Evolutionary conservation across 192 early-diverging fungal species (phyloP).

Genomic region (Entomortierella parvispora): DNA sequence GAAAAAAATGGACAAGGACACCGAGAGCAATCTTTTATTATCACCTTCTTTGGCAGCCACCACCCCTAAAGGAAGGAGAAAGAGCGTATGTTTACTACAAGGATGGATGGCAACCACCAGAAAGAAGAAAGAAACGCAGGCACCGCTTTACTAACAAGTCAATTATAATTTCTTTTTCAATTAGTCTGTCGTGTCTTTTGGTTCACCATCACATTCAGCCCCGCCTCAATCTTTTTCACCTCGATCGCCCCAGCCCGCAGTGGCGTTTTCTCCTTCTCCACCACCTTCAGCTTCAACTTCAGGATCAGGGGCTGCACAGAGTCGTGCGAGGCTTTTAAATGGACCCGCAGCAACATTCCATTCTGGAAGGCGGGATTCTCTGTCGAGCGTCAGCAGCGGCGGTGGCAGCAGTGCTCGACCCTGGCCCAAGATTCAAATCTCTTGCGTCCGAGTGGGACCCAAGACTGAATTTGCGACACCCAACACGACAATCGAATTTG

Average conservation of each 20-base stretch:
- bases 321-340: conserved; percentile 9
- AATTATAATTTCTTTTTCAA: too few species aligned
- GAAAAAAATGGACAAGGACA: neutral
- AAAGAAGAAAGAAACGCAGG: too few species aligned
- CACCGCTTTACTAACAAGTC: too few species aligned
- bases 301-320: neutral
- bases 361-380: neutral
- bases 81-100: neutral
- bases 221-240: too few species aligned
- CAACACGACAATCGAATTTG: conserved; percentile 31
- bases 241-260: too few species aligned
- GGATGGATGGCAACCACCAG: neutral
- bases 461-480: conserved; percentile 18
- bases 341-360: neutral
- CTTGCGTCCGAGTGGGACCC: conserved; percentile 20
- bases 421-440: conserved; percentile 29
- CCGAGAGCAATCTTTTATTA: neutral
- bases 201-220: too few species aligned
- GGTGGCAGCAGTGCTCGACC: neutral
- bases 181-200: too few species aligned
- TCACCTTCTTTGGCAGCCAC: neutral
- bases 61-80: neutral
- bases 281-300: neutral
- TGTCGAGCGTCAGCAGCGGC: conserved; percentile 1
- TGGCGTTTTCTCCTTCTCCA: too few species aligned